These are phyloP conservation scores for Hyaloscypha hepaticicola DNA, from an alignment of 495 filamentous ascomycete species.

Conservation along the genomic window DNA sequence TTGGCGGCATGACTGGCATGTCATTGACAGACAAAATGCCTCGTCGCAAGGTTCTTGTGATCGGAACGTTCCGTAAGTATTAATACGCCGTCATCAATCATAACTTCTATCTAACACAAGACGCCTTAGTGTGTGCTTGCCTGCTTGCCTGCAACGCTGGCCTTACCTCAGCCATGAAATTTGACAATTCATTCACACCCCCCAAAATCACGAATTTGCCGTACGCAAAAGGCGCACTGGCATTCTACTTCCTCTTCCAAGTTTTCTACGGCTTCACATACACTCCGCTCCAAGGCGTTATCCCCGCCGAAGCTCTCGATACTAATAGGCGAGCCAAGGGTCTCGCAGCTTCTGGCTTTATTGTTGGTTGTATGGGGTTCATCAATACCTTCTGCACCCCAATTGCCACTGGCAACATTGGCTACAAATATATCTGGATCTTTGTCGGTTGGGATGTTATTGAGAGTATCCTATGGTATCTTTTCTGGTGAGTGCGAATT, in stretches of 20 bases:
- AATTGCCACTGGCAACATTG: background rate
- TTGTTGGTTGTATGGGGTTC: background rate
- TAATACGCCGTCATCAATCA: too few relatives aligned
- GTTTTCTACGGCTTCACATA: background rate
- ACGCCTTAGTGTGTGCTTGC: constrained; percentile 18
- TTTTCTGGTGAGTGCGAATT: background rate
- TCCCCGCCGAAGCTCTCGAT: background rate
- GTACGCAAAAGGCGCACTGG: constrained; percentile 16
- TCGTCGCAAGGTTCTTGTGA: constrained; percentile 25
- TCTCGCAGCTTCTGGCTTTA: background rate
- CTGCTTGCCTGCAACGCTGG: constrained; percentile 29
- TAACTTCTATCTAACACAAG: too few relatives aligned
- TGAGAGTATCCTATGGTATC: background rate
- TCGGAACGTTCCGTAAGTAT: constrained; percentile 4
- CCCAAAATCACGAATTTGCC: constrained; percentile 12
- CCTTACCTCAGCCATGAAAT: constrained; percentile 1
- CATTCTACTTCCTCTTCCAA: constrained; percentile 26
- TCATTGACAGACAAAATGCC: constrained; percentile 26
- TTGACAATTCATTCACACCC: too few relatives aligned
- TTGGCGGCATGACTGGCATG: constrained; percentile 46
- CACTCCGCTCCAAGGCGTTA: background rate
- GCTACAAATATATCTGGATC: background rate
- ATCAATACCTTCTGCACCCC: constrained; percentile 10
- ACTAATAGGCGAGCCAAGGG: constrained; percentile 12
- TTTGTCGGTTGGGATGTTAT: background rate